Percentiles rank a stretch among this genome's conserved stretches.
Conservation (phyloP, 306 rosid species). For the Lathyrus aphaca region DNA sequence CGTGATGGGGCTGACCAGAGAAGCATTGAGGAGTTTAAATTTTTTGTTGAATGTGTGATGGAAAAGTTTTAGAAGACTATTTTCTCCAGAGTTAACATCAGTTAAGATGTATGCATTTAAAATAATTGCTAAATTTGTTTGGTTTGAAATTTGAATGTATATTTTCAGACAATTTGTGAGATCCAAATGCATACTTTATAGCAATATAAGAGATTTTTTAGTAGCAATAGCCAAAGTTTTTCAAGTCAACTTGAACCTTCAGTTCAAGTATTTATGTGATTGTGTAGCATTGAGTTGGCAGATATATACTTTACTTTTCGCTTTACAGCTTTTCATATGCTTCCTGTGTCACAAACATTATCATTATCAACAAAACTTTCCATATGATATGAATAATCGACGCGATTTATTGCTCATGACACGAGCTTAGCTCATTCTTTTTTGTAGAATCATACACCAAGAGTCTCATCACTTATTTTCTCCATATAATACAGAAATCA, state of each 20-base stretch:
- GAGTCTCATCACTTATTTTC: constrained; percentile 12
- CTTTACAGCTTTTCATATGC: not conserved
- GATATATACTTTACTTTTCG: too few species aligned
- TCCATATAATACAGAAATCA: not conserved
- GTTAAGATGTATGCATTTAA: too few species aligned
- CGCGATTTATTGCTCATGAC: not conserved
- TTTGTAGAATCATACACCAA: constrained; percentile 5
- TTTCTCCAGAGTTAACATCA: too few species aligned
- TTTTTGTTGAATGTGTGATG: constrained; percentile 21
- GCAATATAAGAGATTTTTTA: not conserved
- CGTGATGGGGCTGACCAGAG: constrained; percentile 50
- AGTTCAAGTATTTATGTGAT: not conserved
- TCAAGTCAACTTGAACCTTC: too few species aligned
- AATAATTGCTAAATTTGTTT: not conserved
- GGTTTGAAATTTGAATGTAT: not conserved
- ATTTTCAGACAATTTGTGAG: not conserved
- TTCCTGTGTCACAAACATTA: not conserved
- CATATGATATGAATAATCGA: not conserved
- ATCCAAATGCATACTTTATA: not conserved
- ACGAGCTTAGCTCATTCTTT: not conserved
- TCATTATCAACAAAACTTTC: not conserved
- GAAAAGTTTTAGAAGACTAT: not conserved
- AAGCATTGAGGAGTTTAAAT: constrained; percentile 27
- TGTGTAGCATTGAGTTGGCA: not conserved
- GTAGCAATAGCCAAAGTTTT: too few species aligned